These are phyloP conservation scores for Phaffomyces opuntiae DNA, from an alignment of 805 yeast species.

Conservation along the genomic window DNA sequence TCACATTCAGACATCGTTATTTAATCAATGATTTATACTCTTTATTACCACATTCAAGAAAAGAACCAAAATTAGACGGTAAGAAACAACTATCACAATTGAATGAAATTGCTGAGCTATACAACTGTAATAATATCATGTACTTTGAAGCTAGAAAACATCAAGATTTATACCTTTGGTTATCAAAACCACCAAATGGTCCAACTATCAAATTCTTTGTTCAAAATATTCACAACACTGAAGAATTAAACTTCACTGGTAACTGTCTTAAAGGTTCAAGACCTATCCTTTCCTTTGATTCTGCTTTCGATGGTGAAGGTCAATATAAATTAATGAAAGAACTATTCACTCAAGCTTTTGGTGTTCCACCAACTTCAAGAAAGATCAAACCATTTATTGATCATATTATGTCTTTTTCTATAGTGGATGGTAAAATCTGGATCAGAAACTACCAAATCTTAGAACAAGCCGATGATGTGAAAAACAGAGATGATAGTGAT, in stretches of 20 bases:
- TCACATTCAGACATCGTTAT: slow-evolving; percentile 93
- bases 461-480: slow-evolving; percentile 51
- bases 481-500: slow-evolving; percentile 49
- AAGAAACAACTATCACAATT: slow-evolving; percentile 83
- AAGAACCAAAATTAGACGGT: slow-evolving; percentile 92
- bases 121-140: slow-evolving; percentile 92
- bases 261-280: slow-evolving; percentile 94
- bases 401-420: slow-evolving; percentile 88
- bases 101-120: slow-evolving; percentile 92
- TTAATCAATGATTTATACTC: slow-evolving; percentile 72
- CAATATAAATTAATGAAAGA: slow-evolving; percentile 79
- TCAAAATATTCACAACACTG: slow-evolving; percentile 93
- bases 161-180: slow-evolving; percentile 89
- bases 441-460: slow-evolving; percentile 88
- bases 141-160: slow-evolving; percentile 96
- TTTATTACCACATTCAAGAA: slow-evolving; percentile 88
- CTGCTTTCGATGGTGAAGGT: slow-evolving; percentile 59
- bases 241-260: slow-evolving; percentile 93
- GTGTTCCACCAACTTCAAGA: slow-evolving; percentile 92
- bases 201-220: slow-evolving; percentile 92
- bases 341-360: slow-evolving; percentile 73
- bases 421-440: slow-evolving; percentile 94
- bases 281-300: slow-evolving; percentile 86
- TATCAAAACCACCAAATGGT: slow-evolving; percentile 95
- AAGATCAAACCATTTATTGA: slow-evolving; percentile 92